These are phyloP conservation scores for Ophiostoma pallidulum DNA, from an alignment of 2,329 filamentous ascomycete species.

Conservation along the genomic window DNA sequence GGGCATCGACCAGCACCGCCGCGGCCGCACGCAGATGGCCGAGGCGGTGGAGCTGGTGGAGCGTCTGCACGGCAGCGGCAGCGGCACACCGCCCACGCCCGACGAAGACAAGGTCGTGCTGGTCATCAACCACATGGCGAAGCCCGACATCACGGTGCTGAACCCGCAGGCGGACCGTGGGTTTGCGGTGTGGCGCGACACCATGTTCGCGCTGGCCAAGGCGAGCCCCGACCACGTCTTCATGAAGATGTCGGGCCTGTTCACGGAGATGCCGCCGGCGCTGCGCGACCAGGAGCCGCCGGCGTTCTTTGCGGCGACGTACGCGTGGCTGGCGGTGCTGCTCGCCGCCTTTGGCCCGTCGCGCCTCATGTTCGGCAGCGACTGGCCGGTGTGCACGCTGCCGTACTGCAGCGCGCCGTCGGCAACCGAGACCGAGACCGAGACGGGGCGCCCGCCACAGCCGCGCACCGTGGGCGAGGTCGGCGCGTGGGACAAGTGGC, in stretches of 20 bases:
- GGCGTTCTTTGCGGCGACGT: conserved; percentile 52
- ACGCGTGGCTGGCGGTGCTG: conserved; percentile 63
- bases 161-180: conserved; percentile 45
- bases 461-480: conserved; percentile 30
- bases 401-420: conserved; percentile 29
- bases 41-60: conserved; percentile 63
- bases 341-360: conserved; percentile 61
- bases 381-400: conserved; percentile 87
- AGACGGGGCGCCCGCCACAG: not conserved
- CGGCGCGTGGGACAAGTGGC: conserved; percentile 67
- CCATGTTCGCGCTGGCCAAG: conserved; percentile 58
- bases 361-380: conserved; percentile 80
- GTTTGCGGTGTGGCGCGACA: conserved; percentile 60
- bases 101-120: conserved; percentile 54
- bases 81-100: conserved; percentile 37
- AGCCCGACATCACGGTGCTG: conserved; percentile 63
- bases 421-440: not conserved
- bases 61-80: conserved; percentile 55
- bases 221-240: conserved; percentile 50
- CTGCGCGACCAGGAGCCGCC: conserved; percentile 39
- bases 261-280: conserved; percentile 63
- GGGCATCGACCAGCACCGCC: conserved; percentile 70
- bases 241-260: conserved; percentile 84
- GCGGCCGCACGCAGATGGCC: conserved; percentile 63
- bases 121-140: conserved; percentile 80